phyloP scores from a whole-genome alignment of 768 basidiomycete genomes.

The Suillus tomentosus region DNA sequence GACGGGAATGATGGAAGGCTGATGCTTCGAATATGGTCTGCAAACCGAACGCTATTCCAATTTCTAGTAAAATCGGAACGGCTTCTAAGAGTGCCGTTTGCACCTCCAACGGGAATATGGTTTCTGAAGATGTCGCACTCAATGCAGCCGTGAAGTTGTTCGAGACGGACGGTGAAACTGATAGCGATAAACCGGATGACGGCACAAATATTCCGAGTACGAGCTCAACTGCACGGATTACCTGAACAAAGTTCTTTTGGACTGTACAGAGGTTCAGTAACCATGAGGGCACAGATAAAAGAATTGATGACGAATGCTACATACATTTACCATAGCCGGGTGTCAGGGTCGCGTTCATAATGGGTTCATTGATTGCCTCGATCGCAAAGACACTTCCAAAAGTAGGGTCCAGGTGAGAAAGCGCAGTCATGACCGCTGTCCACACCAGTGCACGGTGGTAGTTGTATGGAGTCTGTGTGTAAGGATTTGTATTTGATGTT shows the following conservation, averaged over 20 bases:
- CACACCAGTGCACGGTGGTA: constrained; percentile 80
- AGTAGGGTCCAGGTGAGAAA: constrained; percentile 67
- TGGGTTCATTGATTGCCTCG: constrained; percentile 77
- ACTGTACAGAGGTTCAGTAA: constrained; percentile 41
- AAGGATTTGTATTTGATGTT: constrained; percentile 11
- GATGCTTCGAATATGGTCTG: constrained; percentile 25
- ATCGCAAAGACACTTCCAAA: constrained; percentile 70
- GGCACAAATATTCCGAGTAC: constrained; percentile 53
- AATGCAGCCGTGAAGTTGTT: constrained; percentile 42
- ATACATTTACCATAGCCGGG: constrained; percentile 72
- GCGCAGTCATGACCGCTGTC: constrained; percentile 76
- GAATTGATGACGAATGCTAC: constrained; percentile 21
- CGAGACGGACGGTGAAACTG: constrained; percentile 19
- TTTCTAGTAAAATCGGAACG: constrained; percentile 37
- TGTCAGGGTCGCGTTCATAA: constrained; percentile 68
- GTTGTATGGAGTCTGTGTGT: constrained; percentile 62
- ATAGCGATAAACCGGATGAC: constrained; percentile 9
- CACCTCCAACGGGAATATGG: constrained; percentile 33
- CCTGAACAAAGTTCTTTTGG: constrained; percentile 68
- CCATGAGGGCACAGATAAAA: constrained; percentile 7
- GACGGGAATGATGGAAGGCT: constrained; percentile 18
- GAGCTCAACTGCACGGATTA: constrained; percentile 64
- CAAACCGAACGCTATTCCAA: constrained; percentile 27
- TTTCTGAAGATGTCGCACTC: constrained; percentile 16
- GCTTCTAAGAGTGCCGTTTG: constrained; percentile 35